Evolutionary conservation across 495 filamentous ascomycete genomes (phyloP).

Genomic region (Achaetomiella virescens): DNA sequence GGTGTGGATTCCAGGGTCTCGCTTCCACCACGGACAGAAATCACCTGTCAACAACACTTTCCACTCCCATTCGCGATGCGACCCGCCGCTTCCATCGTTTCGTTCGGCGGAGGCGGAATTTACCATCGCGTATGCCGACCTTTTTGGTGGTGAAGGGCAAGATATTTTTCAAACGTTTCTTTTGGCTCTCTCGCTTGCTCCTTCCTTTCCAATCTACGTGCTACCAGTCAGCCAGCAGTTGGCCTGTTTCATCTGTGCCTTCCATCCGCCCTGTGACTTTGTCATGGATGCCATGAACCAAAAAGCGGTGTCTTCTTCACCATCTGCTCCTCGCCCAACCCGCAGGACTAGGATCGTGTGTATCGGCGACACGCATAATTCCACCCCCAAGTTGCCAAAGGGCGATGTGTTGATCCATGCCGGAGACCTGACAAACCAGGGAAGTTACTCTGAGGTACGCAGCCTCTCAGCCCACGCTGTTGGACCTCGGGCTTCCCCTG

Average conservation of each 20-base stretch:
- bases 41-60: neutral
- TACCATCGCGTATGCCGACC: neutral
- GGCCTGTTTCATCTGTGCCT: too few relatives aligned
- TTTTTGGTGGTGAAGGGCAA: too few relatives aligned
- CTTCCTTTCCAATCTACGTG: neutral
- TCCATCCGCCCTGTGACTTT: too few relatives aligned
- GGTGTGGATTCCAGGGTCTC: neutral
- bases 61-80: too few relatives aligned
- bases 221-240: neutral
- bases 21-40: neutral
- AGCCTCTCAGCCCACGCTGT: neutral
- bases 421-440: constrained; percentile 80
- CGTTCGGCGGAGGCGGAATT: neutral
- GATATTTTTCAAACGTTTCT: too few relatives aligned
- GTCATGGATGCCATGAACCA: neutral
- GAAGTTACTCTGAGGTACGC: constrained; percentile 48
- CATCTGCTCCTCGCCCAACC: constrained; percentile 11
- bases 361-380: constrained; percentile 87
- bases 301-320: neutral
- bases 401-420: constrained; percentile 90
- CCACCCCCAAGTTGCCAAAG: constrained; percentile 57
- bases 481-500: neutral
- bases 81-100: neutral
- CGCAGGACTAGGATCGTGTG: constrained; percentile 50
- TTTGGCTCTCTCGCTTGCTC: neutral